phyloP scores from a whole-genome alignment of 129 eudicot species.

The Lactuca sativa region DNA sequence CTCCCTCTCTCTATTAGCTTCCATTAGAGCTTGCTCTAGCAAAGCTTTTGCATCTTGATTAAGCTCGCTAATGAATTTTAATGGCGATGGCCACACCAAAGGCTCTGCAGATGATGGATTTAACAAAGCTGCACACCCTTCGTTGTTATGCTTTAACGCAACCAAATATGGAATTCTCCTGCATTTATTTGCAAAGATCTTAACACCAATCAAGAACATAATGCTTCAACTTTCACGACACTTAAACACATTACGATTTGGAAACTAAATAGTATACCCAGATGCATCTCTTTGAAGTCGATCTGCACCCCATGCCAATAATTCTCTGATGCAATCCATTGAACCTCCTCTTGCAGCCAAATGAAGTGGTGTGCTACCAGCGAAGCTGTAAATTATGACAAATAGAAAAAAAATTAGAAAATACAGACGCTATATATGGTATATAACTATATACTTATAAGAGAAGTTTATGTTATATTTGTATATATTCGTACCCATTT shows the following conservation, averaged over 20 bases:
- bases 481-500: conserved; percentile 46
- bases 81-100: conserved; percentile 79
- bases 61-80: conserved; percentile 57
- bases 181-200: conserved; percentile 24
- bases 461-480: background rate
- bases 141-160: conserved; percentile 70
- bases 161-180: conserved; percentile 83
- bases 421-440: background rate
- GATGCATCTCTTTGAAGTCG: conserved; percentile 60
- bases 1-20: conserved; percentile 44
- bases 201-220: conserved; percentile 4
- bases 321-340: conserved; percentile 88
- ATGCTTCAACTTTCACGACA: conserved; percentile 10
- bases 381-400: conserved; percentile 47
- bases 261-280: conserved; percentile 20
- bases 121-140: conserved; percentile 67
- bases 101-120: conserved; percentile 89
- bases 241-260: conserved; percentile 4
- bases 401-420: background rate
- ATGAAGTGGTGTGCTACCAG: conserved; percentile 97
- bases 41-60: conserved; percentile 47
- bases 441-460: background rate
- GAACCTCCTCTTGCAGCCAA: conserved; percentile 99
- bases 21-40: conserved; percentile 41
- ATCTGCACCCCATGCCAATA: conserved; percentile 99